These are phyloP conservation scores for Nannizziopsis arthrosporioides DNA, from an alignment of 2,329 filamentous ascomycete genomes.

Conservation along the genomic window DNA sequence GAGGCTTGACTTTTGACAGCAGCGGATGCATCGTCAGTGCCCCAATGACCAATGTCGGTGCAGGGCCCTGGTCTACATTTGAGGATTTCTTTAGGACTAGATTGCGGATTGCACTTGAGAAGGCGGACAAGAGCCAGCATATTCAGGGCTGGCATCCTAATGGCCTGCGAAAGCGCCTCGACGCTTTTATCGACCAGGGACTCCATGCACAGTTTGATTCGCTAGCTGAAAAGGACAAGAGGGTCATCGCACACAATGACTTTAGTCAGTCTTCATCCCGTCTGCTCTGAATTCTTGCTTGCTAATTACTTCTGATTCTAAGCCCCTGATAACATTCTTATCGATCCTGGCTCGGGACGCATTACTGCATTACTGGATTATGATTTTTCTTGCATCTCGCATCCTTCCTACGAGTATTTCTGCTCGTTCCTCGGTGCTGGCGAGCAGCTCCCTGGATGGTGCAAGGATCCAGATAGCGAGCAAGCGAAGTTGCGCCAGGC, in stretches of 20 bases:
- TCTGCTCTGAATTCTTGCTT: background rate
- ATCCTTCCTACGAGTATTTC: conserved; percentile 20
- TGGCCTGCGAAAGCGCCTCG: conserved; percentile 20
- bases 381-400: conserved; percentile 20
- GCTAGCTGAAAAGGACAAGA: background rate
- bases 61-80: conserved; percentile 23
- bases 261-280: conserved; percentile 6
- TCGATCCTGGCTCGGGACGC: conserved; percentile 18
- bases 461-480: conserved; percentile 15
- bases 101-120: conserved; percentile 20
- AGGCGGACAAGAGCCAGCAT: conserved; percentile 20
- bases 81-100: conserved; percentile 21
- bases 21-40: conserved; percentile 24
- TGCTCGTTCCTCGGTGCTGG: conserved; percentile 19
- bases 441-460: conserved; percentile 20
- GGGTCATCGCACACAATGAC: conserved; percentile 9
- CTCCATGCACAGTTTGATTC: background rate
- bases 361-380: conserved; percentile 24
- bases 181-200: conserved; percentile 18
- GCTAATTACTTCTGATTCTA: background rate
- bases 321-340: conserved; percentile 23
- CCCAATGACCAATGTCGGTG: conserved; percentile 24
- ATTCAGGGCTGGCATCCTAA: conserved; percentile 26
- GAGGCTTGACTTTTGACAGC: conserved; percentile 25
- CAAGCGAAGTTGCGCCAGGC: conserved; percentile 18